A percentile compares a stretch with the other conserved stretches of the same genome.
Evolutionary conservation across 176 grass and related monocot genomes (phyloP).

Genomic region (Zoysia pacifica): DNA sequence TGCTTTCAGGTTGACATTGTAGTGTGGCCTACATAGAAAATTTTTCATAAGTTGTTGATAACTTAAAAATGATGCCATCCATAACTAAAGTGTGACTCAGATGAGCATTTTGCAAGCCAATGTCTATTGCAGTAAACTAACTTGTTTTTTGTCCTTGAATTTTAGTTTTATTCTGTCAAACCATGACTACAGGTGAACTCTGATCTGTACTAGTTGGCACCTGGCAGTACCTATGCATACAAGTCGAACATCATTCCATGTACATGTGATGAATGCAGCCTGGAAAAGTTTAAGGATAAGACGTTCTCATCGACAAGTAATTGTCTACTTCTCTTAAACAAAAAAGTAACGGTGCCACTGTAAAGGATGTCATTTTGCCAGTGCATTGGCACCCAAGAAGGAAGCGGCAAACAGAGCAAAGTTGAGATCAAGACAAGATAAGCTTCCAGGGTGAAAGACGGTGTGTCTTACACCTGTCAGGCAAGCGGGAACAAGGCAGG

Average conservation of each 20-base stretch:
- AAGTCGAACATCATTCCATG: neutral
- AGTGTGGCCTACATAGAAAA: conserved; percentile 68
- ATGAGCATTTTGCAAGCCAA: neutral
- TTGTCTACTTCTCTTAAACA: no score
- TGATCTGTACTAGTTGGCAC: neutral
- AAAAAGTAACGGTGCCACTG: no score
- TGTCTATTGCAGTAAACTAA: neutral
- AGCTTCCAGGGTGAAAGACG: neutral
- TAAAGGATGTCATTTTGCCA: neutral
- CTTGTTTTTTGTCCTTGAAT: neutral
- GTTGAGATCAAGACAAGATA: neutral
- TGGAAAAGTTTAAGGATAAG: neutral
- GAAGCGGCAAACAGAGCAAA: neutral
- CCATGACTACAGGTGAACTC: neutral
- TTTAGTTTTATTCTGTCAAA: neutral
- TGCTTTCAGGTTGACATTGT: conserved; percentile 81
- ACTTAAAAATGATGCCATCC: conserved; percentile 1
- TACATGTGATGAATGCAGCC: neutral
- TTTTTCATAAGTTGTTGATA: conserved; percentile 11
- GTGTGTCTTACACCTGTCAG: neutral
- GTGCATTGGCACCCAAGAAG: neutral
- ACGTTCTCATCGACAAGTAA: neutral
- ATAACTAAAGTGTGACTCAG: conserved; percentile 11
- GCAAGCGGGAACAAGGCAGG: neutral
- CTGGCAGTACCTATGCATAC: neutral